These are phyloP conservation scores for Herpetomonas tarakana DNA, from an alignment of 208 protist genomes.

Conservation along the genomic window DNA sequence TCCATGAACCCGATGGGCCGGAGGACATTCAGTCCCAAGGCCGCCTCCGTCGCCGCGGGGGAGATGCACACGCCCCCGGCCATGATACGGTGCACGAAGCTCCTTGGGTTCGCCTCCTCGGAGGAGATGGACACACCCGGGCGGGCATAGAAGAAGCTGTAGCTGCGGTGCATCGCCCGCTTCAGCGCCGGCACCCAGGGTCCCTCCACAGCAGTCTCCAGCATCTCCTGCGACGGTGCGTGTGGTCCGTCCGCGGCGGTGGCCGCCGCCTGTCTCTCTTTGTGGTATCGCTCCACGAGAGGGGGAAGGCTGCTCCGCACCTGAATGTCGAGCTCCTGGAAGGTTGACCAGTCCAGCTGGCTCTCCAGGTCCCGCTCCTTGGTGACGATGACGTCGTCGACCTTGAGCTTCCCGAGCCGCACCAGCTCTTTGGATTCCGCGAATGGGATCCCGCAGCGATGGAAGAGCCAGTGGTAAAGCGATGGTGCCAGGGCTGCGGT, in stretches of 20 bases:
- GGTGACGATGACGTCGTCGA: conserved; percentile 52
- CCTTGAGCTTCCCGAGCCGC: conserved; percentile 38
- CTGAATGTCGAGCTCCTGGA: conserved; percentile 72
- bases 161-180: conserved; percentile 76
- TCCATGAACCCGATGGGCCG: conserved; percentile 78
- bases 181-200: conserved; percentile 80
- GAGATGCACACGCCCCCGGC: conserved; percentile 16
- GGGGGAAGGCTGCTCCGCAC: conserved; percentile 35
- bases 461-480: conserved; percentile 88
- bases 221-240: neutral
- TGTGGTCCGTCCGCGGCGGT: neutral
- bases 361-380: conserved; percentile 46
- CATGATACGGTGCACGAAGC: conserved; percentile 83
- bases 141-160: conserved; percentile 60
- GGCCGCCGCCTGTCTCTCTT: neutral
- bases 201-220: neutral
- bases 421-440: conserved; percentile 56
- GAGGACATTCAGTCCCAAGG: conserved; percentile 76
- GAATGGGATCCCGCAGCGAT: conserved; percentile 84
- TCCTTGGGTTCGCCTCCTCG: conserved; percentile 68
- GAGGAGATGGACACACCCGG: conserved; percentile 71
- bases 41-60: conserved; percentile 1
- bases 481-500: conserved; percentile 82
- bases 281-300: conserved; percentile 4
- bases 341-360: conserved; percentile 74